Evolutionary conservation across 257 asterid species (phyloP), one percentile per base, ranked within the genome.

Genomic region (Forsythia viridissima): DNA sequence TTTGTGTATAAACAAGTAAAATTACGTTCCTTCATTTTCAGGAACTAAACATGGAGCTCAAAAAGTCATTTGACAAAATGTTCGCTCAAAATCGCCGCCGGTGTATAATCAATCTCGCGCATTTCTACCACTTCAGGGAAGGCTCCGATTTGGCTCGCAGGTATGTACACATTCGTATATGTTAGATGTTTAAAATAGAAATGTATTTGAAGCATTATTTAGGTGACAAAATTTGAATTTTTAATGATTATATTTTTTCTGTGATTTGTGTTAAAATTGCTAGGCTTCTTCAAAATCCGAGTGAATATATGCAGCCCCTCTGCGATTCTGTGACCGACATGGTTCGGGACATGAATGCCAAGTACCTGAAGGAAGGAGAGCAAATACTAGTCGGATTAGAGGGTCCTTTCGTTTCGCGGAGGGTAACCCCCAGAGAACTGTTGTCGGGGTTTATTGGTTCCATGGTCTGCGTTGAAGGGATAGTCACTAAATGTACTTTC

Each of bases 341-440:
- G 79, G 90, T 82, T 3, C 91, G 92, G 51, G 84, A 91, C 80
- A 79, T 84, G 86, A 80, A 91, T 72, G 87, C 91, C 24, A 95
- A 95, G 90, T 93, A 93, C 84, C 86, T 93, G 80, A 95, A 90
- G 87, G 98, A 92, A 84, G 99, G 97, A 57, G 97, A 95, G 85
- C 99, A 95, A 71, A 81, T 93, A 55, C 81, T 89, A 72, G 97
- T 95, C 78, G 99, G 99, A 76, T 90, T 95, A 30, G 96, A 90
- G 80, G 99, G 99, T 70, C 99, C 98, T 42, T 93, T 95, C 79
- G 98, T 93, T 85, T 93, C 98, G 2, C 91, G 97, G 71, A 90
- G 92, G 85, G 97, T 95, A 74, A 95, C 99, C 5, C 99, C 99
- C 1, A 88, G 99, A 74, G 99, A 95, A 78, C 97, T 95, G 66